Evolutionary conservation across 768 basidiomycete genomes (phyloP).

Genomic region (Cystofilobasidium capitatum): DNA sequence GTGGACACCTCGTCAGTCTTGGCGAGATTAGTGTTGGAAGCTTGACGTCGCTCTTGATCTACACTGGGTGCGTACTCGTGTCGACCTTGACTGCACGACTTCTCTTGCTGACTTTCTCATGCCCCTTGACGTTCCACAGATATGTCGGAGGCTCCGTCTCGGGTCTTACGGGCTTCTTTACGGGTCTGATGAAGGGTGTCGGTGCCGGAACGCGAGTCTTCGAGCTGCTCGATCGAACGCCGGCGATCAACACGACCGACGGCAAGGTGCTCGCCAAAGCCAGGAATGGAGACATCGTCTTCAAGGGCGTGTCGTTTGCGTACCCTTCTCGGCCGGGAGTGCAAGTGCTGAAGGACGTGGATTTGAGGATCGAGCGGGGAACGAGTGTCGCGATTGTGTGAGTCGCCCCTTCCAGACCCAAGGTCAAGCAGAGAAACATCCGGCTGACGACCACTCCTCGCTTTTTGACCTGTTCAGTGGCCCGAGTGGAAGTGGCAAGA

Average conservation of each 20-base stretch:
- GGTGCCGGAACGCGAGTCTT: constrained; percentile 26
- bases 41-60: constrained; percentile 26
- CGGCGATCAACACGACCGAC: constrained; percentile 2
- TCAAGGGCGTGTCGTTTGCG: constrained; percentile 20
- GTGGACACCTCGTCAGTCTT: constrained; percentile 78
- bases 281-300: constrained; percentile 20
- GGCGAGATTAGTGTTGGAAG: constrained; percentile 67
- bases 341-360: constrained; percentile 13
- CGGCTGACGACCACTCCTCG: neutral
- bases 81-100: too few species aligned
- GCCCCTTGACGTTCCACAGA: too few species aligned
- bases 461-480: neutral
- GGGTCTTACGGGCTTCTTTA: constrained; percentile 23
- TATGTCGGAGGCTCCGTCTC: constrained; percentile 25
- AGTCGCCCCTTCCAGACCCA: neutral
- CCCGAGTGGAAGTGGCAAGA: constrained; percentile 24
- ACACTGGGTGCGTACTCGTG: constrained; percentile 41
- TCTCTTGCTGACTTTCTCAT: too few species aligned
- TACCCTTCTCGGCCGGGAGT: constrained; percentile 19
- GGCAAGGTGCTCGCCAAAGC: constrained; percentile 2
- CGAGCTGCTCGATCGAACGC: constrained; percentile 23
- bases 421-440: neutral
- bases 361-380: constrained; percentile 18
- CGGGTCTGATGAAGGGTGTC: constrained; percentile 26
- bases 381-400: constrained; percentile 25